A percentile compares a stretch with the other conserved stretches of the same genome.
Conservation (phyloP, 2,329 filamentous ascomycete species). For the Pseudopithomyces chartarum region DNA sequence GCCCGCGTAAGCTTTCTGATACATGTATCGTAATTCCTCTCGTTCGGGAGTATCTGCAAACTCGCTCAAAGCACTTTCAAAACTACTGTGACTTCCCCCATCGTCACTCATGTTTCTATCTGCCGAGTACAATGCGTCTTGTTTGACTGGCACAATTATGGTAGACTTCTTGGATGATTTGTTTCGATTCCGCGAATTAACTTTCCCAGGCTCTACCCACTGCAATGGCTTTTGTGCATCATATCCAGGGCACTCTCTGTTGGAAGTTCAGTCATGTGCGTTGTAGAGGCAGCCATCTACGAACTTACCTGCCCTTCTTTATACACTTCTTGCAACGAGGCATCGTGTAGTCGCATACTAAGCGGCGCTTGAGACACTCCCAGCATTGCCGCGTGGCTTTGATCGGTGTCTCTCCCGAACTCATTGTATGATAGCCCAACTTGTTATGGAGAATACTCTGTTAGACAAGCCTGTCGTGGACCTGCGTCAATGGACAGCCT, state of each 20-base stretch:
- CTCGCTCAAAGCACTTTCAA: constrained; percentile 4
- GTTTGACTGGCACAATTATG: neutral
- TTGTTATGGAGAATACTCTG: neutral
- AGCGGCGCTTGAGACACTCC: constrained; percentile 37
- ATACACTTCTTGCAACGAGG: constrained; percentile 39
- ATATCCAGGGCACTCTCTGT: constrained; percentile 35
- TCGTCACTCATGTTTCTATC: neutral
- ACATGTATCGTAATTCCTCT: constrained; percentile 14
- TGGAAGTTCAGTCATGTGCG: too few relatives aligned
- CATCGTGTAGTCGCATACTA: constrained; percentile 40
- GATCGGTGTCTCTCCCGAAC: neutral
- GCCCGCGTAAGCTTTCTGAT: constrained; percentile 1
- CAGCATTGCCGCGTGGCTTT: constrained; percentile 38
- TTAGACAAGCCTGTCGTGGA: neutral
- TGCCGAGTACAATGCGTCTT: neutral
- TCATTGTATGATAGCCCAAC: neutral
- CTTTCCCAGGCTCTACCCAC: constrained; percentile 36
- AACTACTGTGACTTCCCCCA: neutral
- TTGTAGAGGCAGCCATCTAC: too few relatives aligned
- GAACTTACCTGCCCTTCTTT: constrained; percentile 21
- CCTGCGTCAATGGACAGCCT: neutral
- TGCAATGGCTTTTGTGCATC: constrained; percentile 39
- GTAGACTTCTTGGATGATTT: neutral
- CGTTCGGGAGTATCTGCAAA: constrained; percentile 10
- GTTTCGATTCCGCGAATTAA: constrained; percentile 26